These are phyloP conservation scores for Penicillium turbatum DNA, from an alignment of 495 filamentous ascomycete species.

Conservation along the genomic window DNA sequence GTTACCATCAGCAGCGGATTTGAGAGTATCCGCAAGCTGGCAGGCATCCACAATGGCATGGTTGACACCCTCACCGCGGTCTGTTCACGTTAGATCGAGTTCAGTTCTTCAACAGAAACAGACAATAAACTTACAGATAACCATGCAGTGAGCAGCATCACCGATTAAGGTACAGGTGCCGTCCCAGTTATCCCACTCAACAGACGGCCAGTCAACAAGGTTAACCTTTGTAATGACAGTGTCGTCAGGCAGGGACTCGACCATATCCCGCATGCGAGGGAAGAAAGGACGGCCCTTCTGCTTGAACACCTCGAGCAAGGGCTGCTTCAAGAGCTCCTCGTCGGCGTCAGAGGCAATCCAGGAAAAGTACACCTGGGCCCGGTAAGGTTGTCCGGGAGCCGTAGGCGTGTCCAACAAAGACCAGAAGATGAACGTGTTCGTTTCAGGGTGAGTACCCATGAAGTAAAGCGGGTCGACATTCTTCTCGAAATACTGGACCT, in stretches of 20 bases:
- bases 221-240: slow-evolving; percentile 10
- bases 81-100: not conserved
- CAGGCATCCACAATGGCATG: slow-evolving; percentile 8
- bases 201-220: slow-evolving; percentile 3
- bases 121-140: slow-evolving; percentile 7
- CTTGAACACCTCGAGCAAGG: not conserved
- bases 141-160: slow-evolving; percentile 46
- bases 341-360: not conserved
- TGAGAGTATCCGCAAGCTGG: not conserved
- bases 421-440: slow-evolving; percentile 45
- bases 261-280: not conserved
- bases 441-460: slow-evolving; percentile 45
- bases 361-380: not conserved
- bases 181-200: slow-evolving; percentile 32
- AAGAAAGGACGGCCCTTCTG: not conserved
- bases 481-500: not conserved
- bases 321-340: not conserved
- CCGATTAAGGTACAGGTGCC: slow-evolving; percentile 40
- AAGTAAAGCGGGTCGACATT: slow-evolving; percentile 33
- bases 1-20: not conserved
- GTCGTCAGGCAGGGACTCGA: slow-evolving; percentile 8
- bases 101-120: not conserved
- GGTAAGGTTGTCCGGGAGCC: not conserved
- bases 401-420: slow-evolving; percentile 36
- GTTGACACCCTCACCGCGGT: slow-evolving; percentile 6